These are phyloP conservation scores for Quercus parvula DNA, from an alignment of 306 rosid species.

Conservation along the genomic window DNA sequence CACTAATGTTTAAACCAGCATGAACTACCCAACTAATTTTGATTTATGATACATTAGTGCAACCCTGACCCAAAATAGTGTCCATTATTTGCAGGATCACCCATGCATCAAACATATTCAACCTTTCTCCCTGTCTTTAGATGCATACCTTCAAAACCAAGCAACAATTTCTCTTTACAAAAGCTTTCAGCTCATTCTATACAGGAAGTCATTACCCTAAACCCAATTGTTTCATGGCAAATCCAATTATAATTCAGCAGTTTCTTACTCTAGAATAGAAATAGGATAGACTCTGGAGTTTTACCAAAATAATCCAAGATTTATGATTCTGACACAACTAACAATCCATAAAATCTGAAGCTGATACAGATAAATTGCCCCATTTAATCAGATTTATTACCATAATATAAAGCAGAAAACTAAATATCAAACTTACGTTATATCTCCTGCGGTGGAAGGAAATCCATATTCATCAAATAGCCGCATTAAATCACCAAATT, in stretches of 20 bases:
- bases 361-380: background rate
- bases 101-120: background rate
- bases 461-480: constrained; percentile 99
- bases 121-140: background rate
- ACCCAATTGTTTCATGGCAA: background rate
- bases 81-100: background rate
- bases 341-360: background rate
- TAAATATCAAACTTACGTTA: constrained; percentile 65
- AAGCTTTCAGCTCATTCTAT: background rate
- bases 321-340: background rate
- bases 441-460: constrained; percentile 98
- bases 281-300: background rate
- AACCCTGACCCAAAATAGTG: background rate
- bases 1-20: background rate
- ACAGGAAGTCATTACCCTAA: background rate
- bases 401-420: background rate
- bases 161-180: background rate
- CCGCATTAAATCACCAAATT: constrained; percentile 99
- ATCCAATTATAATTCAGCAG: background rate
- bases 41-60: background rate
- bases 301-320: background rate
- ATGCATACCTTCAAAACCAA: background rate
- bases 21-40: background rate
- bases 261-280: background rate
- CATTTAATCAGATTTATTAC: constrained; percentile 4